Percentiles rank a stretch among this genome's conserved stretches.
These are phyloP conservation scores for Lasiosphaeria ovina DNA, from an alignment of 495 filamentous ascomycete genomes.

Conservation along the genomic window DNA sequence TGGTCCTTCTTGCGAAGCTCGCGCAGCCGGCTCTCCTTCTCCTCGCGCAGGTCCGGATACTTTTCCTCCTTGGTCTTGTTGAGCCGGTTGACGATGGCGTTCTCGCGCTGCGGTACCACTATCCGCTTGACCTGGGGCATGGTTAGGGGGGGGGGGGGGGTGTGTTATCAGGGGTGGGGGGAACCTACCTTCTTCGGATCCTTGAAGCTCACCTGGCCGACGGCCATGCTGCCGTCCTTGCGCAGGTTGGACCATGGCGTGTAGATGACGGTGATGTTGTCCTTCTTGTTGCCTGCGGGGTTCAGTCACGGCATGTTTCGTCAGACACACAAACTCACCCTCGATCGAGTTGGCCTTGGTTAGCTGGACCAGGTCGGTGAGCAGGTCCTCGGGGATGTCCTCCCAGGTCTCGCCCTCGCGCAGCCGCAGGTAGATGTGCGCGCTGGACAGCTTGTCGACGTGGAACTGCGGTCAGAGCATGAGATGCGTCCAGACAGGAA, in stretches of 20 bases:
- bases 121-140: constrained; percentile 62
- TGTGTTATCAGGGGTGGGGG: background rate
- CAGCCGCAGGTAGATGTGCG: constrained; percentile 90
- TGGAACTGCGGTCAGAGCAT: constrained; percentile 67
- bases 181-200: constrained; percentile 62
- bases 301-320: background rate
- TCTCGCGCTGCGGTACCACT: constrained; percentile 73
- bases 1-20: constrained; percentile 68
- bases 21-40: constrained; percentile 72
- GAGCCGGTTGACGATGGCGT: constrained; percentile 88
- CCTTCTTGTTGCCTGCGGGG: constrained; percentile 85
- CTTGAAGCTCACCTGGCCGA: constrained; percentile 92
- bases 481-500: background rate
- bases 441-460: constrained; percentile 94
- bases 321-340: constrained; percentile 48
- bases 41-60: constrained; percentile 73
- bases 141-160: background rate
- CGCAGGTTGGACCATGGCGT: constrained; percentile 97
- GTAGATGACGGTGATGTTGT: constrained; percentile 94
- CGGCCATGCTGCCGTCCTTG: constrained; percentile 95
- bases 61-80: constrained; percentile 93
- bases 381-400: constrained; percentile 65
- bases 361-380: constrained; percentile 87
- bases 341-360: constrained; percentile 99
- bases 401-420: constrained; percentile 84